phyloP scores from a whole-genome alignment of 2,329 filamentous ascomycete species.

The Paraconiothyrium brasiliense region DNA sequence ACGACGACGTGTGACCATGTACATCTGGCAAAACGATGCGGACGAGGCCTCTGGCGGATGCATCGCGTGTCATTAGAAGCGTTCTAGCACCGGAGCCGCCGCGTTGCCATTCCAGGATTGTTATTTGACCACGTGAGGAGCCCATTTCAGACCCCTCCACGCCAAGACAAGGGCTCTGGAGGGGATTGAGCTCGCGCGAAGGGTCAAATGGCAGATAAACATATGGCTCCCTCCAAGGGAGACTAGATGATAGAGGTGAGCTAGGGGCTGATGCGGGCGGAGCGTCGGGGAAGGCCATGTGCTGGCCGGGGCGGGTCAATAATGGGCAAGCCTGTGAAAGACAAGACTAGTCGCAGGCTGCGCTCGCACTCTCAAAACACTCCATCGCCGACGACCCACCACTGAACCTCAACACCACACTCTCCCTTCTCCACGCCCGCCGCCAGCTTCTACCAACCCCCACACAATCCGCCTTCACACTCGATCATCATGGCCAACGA shows the following conservation, averaged over 20 bases:
- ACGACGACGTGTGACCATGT: constrained; percentile 14
- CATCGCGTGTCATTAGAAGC: constrained; percentile 2
- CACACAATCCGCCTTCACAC: constrained; percentile 29
- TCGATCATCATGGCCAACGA: constrained; percentile 68
- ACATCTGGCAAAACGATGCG: constrained; percentile 14
- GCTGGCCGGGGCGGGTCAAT: constrained; percentile 22
- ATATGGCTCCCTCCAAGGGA: not conserved
- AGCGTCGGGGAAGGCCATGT: constrained; percentile 19
- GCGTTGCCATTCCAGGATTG: not conserved
- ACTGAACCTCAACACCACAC: constrained; percentile 25
- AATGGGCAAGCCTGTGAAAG: constrained; percentile 17
- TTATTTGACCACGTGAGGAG: constrained; percentile 15
- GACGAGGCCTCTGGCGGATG: not conserved
- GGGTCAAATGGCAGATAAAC: not conserved
- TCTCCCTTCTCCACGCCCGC: constrained; percentile 25
- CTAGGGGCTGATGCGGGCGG: constrained; percentile 12
- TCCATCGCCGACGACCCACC: constrained; percentile 36
- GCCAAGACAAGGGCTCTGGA: constrained; percentile 19
- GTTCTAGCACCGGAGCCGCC: constrained; percentile 5
- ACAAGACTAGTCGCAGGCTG: constrained; percentile 19
- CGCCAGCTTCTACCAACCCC: constrained; percentile 17
- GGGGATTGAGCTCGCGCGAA: not conserved
- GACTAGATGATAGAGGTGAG: not conserved
- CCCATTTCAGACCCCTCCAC: constrained; percentile 7
- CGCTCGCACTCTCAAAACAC: constrained; percentile 34